Percentiles rank a stretch among this genome's conserved stretches.
phyloP scores from a whole-genome alignment of 129 eudicot genomes.

The Arctium minus region DNA sequence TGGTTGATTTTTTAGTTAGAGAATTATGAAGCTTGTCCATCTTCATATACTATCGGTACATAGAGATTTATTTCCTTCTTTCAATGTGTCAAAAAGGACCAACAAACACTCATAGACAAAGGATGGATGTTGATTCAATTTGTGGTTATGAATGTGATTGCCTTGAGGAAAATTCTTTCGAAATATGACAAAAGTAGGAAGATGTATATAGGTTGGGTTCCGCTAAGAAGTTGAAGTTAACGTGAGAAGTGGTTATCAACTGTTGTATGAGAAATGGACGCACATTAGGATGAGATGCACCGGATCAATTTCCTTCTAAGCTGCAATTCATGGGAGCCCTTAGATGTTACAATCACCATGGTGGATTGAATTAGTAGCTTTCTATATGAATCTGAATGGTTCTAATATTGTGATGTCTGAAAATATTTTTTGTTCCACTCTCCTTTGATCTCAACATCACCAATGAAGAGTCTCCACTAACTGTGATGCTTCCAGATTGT shows the following conservation, averaged over 20 bases:
- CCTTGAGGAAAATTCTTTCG: slow-evolving; percentile 49
- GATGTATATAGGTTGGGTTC: neutral
- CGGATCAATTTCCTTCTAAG: slow-evolving; percentile 16
- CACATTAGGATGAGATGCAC: too few species aligned
- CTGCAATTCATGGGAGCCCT: slow-evolving; percentile 38
- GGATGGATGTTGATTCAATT: slow-evolving; percentile 44
- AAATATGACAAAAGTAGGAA: slow-evolving; percentile 58
- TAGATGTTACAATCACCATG: slow-evolving; percentile 63
- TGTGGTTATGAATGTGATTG: slow-evolving; percentile 49
- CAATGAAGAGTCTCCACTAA: slow-evolving; percentile 25
- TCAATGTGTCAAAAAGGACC: slow-evolving; percentile 39
- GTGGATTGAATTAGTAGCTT: slow-evolving; percentile 57
- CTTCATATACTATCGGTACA: slow-evolving; percentile 34
- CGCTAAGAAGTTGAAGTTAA: too few species aligned
- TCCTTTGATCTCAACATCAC: slow-evolving; percentile 26
- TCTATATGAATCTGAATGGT: slow-evolving; percentile 41
- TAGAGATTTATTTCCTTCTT: slow-evolving; percentile 34
- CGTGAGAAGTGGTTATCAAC: too few species aligned
- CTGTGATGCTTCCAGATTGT: slow-evolving; percentile 35
- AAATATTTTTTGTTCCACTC: slow-evolving; percentile 19
- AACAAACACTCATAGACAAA: slow-evolving; percentile 33
- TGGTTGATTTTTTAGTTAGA: slow-evolving; percentile 37
- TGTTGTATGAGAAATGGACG: too few species aligned
- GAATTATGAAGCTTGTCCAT: slow-evolving; percentile 43
- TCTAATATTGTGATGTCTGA: slow-evolving; percentile 15